These are phyloP conservation scores for Paraphoma sp. DNA, from an alignment of 2,329 filamentous ascomycete genomes.

Conservation along the genomic window DNA sequence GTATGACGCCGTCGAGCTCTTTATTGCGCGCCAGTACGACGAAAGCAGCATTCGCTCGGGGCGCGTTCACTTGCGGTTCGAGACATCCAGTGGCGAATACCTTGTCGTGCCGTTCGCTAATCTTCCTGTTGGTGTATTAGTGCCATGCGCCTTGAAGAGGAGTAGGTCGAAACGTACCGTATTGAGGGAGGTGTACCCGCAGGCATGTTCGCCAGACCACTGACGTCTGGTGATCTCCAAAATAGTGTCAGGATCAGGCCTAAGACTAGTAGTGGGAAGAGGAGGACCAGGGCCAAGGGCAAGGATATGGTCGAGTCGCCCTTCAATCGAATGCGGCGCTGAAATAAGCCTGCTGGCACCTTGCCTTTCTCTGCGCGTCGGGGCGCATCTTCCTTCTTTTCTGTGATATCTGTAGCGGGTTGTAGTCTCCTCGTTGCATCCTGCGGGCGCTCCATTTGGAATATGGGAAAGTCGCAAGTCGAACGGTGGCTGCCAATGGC, in stretches of 20 bases:
- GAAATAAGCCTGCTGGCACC: conserved; percentile 77
- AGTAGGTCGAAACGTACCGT: conserved; percentile 64
- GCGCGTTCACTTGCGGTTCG: conserved; percentile 75
- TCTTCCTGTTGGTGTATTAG: conserved; percentile 69
- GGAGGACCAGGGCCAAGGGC: conserved; percentile 86
- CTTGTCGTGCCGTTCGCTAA: conserved; percentile 96
- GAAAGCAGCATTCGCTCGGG: conserved; percentile 91
- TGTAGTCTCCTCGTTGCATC: conserved; percentile 55
- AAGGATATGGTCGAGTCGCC: conserved; percentile 93
- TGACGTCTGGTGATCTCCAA: conserved; percentile 82
- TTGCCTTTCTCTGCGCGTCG: conserved; percentile 51
- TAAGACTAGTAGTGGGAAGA: conserved; percentile 92
- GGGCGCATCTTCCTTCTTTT: conserved; percentile 53
- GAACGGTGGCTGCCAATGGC: background rate
- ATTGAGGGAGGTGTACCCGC: conserved; percentile 87
- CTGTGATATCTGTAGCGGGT: conserved; percentile 48
- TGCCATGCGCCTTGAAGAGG: background rate
- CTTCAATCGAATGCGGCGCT: conserved; percentile 83
- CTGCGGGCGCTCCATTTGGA: background rate
- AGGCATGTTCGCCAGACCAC: conserved; percentile 84
- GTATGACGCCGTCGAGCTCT: conserved; percentile 92
- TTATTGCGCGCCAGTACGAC: conserved; percentile 96
- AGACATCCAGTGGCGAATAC: conserved; percentile 92
- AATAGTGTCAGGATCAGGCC: conserved; percentile 90
- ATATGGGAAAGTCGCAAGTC: background rate